Base-by-base conservation (phyloP, 495 filamentous ascomycete genomes). In the Annulohypoxylon maeteangense region DNA sequence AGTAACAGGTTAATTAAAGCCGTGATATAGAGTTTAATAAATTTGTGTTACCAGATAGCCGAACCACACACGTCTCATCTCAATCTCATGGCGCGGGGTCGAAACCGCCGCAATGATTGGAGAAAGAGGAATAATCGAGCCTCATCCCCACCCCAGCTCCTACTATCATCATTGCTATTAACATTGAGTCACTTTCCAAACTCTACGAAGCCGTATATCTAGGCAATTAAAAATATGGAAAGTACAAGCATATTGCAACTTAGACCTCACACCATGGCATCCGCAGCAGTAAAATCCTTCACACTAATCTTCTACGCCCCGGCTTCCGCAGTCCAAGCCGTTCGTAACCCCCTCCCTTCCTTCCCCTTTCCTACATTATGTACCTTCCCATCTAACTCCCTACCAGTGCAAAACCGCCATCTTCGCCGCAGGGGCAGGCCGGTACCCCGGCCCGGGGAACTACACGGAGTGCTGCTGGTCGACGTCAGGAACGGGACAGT, bases 341-440 rank as follows among this genome's bases (percentile, higher is more conserved):
- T 57, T 40, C 54, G 54, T 57, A 34, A 18, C 27, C 16, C 29
- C 27, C n/a, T 36, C 27, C 29, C 31, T 11, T 56, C 31, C 16
- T 56, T 14, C n/a, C 23, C 14, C 8, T 36, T 11, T 29, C 31
- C 25, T 31, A 1, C 47, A 0, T 47, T 47, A 1, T 2, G 0
- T 5, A 31, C 1, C 25, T 25, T 11, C 48, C 25, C n/a, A 32
- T 40, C 54, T 54, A 54, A 54, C 27, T n/a, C 14, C 27, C 31
- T 25, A 14, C 14, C 34, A 57, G 54, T 83, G 83, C 77, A 91
- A 92, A 72, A 58, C 78, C 0, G 89, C 89, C 54, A 83, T 91
- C 61, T 92, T 92, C 72, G 82, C 83, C 16, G 86, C 89, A 0
- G 90, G 89, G 11, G 90, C 87, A 2, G 90, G 90, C 0, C 78